Evolutionary conservation across 1,284 basidiomycete genomes (phyloP), one percentile per base, ranked within the genome.

Genomic region (Cryptococcus sp.): DNA sequence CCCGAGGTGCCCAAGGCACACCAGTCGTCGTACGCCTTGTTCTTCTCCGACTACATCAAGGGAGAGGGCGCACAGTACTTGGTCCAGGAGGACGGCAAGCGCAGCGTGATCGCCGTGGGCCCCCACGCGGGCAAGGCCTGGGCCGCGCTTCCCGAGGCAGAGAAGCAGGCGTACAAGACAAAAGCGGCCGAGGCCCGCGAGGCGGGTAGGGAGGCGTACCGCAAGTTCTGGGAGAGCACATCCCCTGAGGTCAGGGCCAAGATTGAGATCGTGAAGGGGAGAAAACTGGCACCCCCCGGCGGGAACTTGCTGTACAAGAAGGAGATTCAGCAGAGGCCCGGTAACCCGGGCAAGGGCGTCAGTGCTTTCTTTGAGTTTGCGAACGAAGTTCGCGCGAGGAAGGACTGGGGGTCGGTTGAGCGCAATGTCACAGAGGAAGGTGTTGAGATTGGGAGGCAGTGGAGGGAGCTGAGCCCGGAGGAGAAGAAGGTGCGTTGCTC

Each of bases 311-410:
- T 38, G 12, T 52, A 45, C 45, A 60, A 60, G 49, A 53, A 60
- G 44, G 59, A 52, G 12, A 42, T 64, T 39, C 48, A 16, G 16
- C 46, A 59, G 15, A 51, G 60, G 16, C 55, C 52, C 11, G 73
- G 71, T 1, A 63, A 65, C 53, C 68, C 71, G 0, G 68, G 64
- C 2, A 64, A 60, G 53, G 66, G 69, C 8, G 43, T 65, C 11
- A 63, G 60, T 1, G 33, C 66, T 6, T 76, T 66, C 60, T 69
- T 76, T 20, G 59, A 52, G 4, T 61, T 61, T 35, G 50, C 53
- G 12, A 50, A 61, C 28, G 53, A 52, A n/a, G 35, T 62, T 18
- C 56, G 63, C 47, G 70, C 57, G 46, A 38, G 63, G 47, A 57
- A 53, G 45, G 61, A 63, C 21, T 40, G 54, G n/a, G 52, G 56